These are phyloP conservation scores for Daldinia decipiens DNA, from an alignment of 495 filamentous ascomycete genomes.

Conservation along the genomic window DNA sequence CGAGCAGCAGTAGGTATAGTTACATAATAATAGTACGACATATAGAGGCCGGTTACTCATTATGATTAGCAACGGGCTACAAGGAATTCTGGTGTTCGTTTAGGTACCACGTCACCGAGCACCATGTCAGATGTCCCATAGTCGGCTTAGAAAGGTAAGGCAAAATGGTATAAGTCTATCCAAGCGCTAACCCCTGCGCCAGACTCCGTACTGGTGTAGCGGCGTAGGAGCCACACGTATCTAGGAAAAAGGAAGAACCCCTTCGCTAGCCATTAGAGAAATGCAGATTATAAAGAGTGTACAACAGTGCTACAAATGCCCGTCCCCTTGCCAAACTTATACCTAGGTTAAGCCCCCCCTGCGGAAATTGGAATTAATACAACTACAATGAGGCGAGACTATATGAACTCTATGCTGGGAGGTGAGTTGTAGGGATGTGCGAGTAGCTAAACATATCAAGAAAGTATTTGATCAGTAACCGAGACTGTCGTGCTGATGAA, in stretches of 20 bases:
- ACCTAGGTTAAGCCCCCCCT: background rate
- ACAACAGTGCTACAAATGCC: conserved; percentile 15
- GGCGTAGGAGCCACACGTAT: conserved; percentile 31
- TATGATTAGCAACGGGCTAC: background rate
- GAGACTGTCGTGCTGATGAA: conserved; percentile 64
- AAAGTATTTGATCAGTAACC: conserved; percentile 49
- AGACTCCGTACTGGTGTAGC: conserved; percentile 35
- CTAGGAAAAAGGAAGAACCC: conserved; percentile 11
- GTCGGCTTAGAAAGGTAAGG: conserved; percentile 1
- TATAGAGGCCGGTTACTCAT: background rate
- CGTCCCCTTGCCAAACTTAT: background rate
- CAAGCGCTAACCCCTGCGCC: conserved; percentile 26
- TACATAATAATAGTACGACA: conserved; percentile 15
- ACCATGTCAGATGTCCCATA: background rate
- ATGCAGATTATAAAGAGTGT: conserved; percentile 38
- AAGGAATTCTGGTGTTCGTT: background rate
- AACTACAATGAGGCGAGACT: conserved; percentile 7
- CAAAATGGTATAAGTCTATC: conserved; percentile 38
- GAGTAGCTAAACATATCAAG: background rate
- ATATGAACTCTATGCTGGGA: conserved; percentile 2
- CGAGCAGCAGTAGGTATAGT: conserved; percentile 6
- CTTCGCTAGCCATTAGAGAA: conserved; percentile 9
- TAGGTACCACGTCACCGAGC: conserved; percentile 12
- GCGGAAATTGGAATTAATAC: conserved; percentile 6
- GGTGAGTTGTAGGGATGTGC: background rate